These are phyloP conservation scores for Alternaria triticimaculans DNA, from an alignment of 2,329 filamentous ascomycete genomes.

Conservation along the genomic window DNA sequence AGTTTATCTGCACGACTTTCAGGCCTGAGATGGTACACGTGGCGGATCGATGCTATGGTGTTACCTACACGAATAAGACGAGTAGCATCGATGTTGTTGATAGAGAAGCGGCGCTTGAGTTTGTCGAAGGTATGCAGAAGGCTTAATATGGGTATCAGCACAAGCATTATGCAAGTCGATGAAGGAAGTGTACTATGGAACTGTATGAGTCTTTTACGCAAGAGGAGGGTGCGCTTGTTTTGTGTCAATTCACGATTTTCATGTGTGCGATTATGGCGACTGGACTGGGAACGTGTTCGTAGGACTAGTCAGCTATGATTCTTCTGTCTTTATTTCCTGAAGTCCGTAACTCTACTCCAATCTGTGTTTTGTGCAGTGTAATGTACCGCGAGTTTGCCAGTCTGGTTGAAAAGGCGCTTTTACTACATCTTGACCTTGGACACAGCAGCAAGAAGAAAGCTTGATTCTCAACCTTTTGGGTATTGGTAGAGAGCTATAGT, in stretches of 20 bases:
- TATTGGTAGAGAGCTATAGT: not conserved
- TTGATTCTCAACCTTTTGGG: not conserved
- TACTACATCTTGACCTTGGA: not conserved
- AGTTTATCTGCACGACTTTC: conserved; percentile 99
- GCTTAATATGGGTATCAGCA: not conserved
- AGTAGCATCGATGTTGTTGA: conserved; percentile 91
- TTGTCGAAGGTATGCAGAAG: conserved; percentile 83
- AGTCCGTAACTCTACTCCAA: not conserved
- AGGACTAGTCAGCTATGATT: not conserved
- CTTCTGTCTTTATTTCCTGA: not conserved
- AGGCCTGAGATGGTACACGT: conserved; percentile 94
- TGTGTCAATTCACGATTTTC: not conserved
- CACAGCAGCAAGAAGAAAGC: not conserved
- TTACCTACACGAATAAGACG: conserved; percentile 90
- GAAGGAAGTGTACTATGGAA: not conserved
- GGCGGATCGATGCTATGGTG: conserved; percentile 97
- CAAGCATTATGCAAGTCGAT: not conserved
- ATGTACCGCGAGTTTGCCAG: not conserved
- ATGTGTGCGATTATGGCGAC: not conserved
- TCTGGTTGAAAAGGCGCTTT: not conserved
- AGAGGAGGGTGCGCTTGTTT: not conserved
- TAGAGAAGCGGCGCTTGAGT: conserved; percentile 85
- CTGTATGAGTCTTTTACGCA: not conserved
- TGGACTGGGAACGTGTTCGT: not conserved
- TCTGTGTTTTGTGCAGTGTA: not conserved